phyloP scores from a whole-genome alignment of 148 eudicot genomes.

The Camellia japonica region DNA sequence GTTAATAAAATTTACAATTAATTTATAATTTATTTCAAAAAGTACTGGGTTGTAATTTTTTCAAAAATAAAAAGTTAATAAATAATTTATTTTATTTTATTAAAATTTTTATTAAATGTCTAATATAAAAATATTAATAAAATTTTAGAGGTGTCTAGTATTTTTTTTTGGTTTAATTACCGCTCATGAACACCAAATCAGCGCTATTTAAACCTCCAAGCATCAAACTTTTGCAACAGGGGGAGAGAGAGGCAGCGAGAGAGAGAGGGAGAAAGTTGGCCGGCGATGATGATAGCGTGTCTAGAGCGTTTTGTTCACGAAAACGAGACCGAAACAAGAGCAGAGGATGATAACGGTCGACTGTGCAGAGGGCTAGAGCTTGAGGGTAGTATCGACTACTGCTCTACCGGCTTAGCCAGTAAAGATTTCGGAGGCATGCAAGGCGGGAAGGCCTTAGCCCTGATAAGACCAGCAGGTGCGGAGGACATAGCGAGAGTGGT shows the following conservation, averaged over 20 bases:
- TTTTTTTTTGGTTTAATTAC: background rate
- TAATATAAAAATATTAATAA: too few relatives aligned
- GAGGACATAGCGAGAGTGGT: conserved; percentile 48
- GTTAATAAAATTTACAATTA: too few relatives aligned
- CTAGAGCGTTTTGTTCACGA: conserved; percentile 44
- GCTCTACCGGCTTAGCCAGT: conserved; percentile 29
- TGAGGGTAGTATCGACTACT: conserved; percentile 39
- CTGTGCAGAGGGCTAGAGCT: conserved; percentile 23
- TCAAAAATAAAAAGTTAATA: too few relatives aligned
- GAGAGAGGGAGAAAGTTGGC: conserved; percentile 3
- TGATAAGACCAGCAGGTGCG: conserved; percentile 41
- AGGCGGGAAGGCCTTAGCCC: conserved; percentile 43
- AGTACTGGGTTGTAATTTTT: too few relatives aligned
- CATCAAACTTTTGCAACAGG: background rate
- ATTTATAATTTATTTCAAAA: too few relatives aligned
- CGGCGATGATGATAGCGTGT: conserved; percentile 37
- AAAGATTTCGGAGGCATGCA: conserved; percentile 77
- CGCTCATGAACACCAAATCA: conserved; percentile 2
- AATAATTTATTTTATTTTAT: too few relatives aligned
- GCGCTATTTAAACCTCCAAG: conserved; percentile 23
- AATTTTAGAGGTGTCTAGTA: too few relatives aligned
- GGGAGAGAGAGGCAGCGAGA: too few relatives aligned
- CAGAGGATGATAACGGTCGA: conserved; percentile 18
- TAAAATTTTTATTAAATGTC: too few relatives aligned
- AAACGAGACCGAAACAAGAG: conserved; percentile 31